A percentile compares a stretch with the other conserved stretches of the same genome.
Evolutionary conservation across 2,329 filamentous ascomycete genomes (phyloP).

Genomic region (Aureobasidium sp.): DNA sequence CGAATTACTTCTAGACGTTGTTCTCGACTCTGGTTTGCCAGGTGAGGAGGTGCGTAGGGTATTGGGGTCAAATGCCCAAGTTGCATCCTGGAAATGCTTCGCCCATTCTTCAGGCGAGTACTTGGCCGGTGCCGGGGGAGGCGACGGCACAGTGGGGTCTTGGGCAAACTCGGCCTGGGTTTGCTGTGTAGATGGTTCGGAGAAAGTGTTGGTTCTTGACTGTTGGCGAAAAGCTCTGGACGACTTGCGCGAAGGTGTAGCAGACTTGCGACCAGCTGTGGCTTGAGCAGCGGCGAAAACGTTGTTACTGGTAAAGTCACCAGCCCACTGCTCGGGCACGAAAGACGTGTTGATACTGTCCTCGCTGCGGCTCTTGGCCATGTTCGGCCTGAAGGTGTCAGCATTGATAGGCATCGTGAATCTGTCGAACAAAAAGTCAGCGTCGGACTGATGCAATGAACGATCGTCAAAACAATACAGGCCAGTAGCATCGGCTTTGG

Average conservation of each 20-base stretch:
- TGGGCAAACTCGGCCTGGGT: neutral
- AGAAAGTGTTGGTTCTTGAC: neutral
- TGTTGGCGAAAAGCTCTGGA: constrained; percentile 6
- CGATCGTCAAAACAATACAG: neutral
- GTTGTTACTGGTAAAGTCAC: constrained; percentile 35
- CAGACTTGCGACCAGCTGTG: constrained; percentile 24
- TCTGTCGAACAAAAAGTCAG: constrained; percentile 21
- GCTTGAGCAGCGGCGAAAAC: constrained; percentile 31
- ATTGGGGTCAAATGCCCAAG: constrained; percentile 28
- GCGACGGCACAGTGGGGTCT: constrained; percentile 8
- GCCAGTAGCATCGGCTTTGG: constrained; percentile 7
- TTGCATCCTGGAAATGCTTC: constrained; percentile 38
- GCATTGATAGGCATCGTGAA: constrained; percentile 26
- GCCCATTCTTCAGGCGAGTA: constrained; percentile 39
- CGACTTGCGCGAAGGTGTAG: constrained; percentile 16
- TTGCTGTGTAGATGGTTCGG: neutral
- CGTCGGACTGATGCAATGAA: neutral
- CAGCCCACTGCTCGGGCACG: constrained; percentile 40
- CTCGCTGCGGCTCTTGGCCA: constrained; percentile 40
- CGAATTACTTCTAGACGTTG: constrained; percentile 9
- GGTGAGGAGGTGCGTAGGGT: constrained; percentile 4
- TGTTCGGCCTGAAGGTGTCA: constrained; percentile 20
- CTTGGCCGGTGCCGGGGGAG: constrained; percentile 21
- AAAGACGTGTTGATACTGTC: constrained; percentile 46
- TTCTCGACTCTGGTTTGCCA: neutral